Evolutionary conservation across 352 stramenopile species (phyloP).

Genomic region (Globisporangium cystogenes): DNA sequence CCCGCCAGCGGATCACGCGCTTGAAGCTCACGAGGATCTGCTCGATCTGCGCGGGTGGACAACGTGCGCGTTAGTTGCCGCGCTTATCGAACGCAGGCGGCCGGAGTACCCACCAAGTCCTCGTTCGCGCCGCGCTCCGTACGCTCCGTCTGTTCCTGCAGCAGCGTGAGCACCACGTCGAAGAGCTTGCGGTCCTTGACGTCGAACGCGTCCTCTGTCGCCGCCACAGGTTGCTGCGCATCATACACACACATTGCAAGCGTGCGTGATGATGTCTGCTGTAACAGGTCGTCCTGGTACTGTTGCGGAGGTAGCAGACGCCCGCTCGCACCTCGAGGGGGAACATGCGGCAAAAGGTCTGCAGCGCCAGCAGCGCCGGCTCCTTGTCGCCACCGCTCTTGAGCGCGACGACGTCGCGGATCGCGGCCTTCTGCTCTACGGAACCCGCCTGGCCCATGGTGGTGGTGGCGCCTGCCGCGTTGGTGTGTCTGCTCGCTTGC

Average conservation of each 20-base stretch:
- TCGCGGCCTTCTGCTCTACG: slow-evolving; percentile 72
- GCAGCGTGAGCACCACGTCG: slow-evolving; percentile 58
- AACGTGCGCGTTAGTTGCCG: too few relatives aligned
- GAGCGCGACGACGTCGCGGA: slow-evolving; percentile 65
- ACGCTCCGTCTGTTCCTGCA: slow-evolving; percentile 60
- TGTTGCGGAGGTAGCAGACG: too few relatives aligned
- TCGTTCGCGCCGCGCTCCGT: slow-evolving; percentile 44
- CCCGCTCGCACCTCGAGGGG: slow-evolving; percentile 57
- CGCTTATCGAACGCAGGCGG: too few relatives aligned
- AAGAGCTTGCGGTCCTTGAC: slow-evolving; percentile 79
- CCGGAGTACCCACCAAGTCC: too few relatives aligned
- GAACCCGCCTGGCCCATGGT: slow-evolving; percentile 75
- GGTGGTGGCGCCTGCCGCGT: too few relatives aligned
- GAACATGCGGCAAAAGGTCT: slow-evolving; percentile 75
- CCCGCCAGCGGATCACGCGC: slow-evolving; percentile 69
- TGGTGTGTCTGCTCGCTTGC: too few relatives aligned
- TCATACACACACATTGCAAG: too few relatives aligned
- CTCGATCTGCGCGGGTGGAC: slow-evolving; percentile 32
- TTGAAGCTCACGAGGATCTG: slow-evolving; percentile 65
- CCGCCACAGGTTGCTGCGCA: slow-evolving; percentile 13
- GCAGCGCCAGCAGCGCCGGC: slow-evolving; percentile 45
- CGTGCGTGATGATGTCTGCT: too few relatives aligned
- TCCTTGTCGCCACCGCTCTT: slow-evolving; percentile 37
- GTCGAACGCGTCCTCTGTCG: slow-evolving; percentile 30
- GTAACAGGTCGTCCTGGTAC: too few relatives aligned